Conservation (phyloP, 345 rosid genomes). For the Litchi chinensis region DNA sequence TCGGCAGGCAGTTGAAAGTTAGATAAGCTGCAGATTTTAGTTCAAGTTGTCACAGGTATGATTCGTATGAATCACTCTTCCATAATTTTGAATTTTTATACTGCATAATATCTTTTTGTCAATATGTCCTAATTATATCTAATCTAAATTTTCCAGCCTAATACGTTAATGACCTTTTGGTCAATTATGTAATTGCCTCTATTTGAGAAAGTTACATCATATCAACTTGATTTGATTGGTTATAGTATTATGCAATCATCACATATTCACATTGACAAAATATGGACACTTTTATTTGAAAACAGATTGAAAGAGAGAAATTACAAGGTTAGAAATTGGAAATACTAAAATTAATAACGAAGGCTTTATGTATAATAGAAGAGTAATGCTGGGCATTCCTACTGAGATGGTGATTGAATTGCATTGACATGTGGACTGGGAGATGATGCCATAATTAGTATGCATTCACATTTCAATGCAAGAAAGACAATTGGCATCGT, state of each 20-base stretch:
- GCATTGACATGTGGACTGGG: not conserved
- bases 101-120: not conserved
- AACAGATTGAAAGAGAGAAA: not conserved
- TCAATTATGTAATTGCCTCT: not conserved
- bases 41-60: constrained; percentile 32
- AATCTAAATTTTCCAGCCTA: not conserved
- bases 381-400: not conserved
- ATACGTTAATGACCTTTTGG: not conserved
- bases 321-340: not conserved
- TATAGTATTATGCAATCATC: not conserved
- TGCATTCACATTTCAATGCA: not conserved
- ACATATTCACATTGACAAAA: not conserved
- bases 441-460: too few relatives aligned
- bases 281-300: not conserved
- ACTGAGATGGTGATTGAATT: not conserved
- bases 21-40: constrained; percentile 25
- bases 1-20: constrained; percentile 26
- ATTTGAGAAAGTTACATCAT: not conserved
- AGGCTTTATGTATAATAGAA: not conserved
- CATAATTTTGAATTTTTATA: constrained; percentile 11
- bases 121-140: not conserved
- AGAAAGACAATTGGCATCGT: not conserved
- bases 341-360: not conserved
- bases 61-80: constrained; percentile 22
- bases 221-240: not conserved